A percentile compares a stretch with the other conserved stretches of the same genome.
phyloP scores from a whole-genome alignment of 257 asterid genomes.

The Lantana camara region DNA sequence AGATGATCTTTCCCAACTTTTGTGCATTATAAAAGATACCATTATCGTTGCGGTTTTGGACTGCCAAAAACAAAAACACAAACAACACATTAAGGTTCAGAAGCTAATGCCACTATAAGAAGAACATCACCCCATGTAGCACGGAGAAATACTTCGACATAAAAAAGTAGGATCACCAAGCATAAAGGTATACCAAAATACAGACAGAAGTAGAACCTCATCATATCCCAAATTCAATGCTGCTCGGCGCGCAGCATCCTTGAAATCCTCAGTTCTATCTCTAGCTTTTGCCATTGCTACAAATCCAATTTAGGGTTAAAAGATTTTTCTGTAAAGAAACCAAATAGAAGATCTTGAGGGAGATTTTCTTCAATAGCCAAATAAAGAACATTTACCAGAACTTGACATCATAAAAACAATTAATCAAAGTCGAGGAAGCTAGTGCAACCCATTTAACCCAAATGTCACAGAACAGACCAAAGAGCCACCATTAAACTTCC shows the following conservation, averaged over 20 bases:
- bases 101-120: conserved; percentile 5
- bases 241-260: conserved; percentile 76
- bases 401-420: neutral
- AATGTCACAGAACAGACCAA: neutral
- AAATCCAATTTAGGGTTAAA: conserved; percentile 16
- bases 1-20: conserved; percentile 60
- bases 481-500: neutral
- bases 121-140: neutral
- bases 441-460: neutral
- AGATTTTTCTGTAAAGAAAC: conserved; percentile 1
- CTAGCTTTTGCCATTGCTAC: conserved; percentile 66
- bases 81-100: too few species aligned
- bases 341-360: neutral
- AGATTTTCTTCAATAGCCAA: conserved; percentile 11
- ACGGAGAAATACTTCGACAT: conserved; percentile 6
- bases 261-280: conserved; percentile 94
- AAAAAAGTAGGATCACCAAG: neutral
- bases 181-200: neutral
- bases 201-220: conserved; percentile 51
- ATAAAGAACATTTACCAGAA: neutral
- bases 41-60: conserved; percentile 75
- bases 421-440: neutral
- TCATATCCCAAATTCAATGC: conserved; percentile 72
- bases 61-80: conserved; percentile 44
- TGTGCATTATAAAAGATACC: conserved; percentile 87